phyloP scores from a whole-genome alignment of 106 monocot genomes.

The Dendrobium huoshanense region DNA sequence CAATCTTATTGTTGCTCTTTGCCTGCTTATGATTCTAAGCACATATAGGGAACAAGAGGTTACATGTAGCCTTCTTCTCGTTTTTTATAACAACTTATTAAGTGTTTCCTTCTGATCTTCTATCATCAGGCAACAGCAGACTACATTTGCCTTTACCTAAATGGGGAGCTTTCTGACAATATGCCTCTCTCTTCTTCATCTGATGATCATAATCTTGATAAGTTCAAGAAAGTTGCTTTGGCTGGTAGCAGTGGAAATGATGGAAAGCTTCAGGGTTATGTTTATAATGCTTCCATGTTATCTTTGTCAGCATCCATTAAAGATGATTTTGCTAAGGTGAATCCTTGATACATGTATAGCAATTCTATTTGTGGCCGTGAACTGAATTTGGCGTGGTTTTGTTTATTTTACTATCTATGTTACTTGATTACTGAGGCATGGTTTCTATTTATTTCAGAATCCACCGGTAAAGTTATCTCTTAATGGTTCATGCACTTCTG shows the following conservation, averaged over 20 bases:
- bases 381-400: not conserved
- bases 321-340: conserved; percentile 64
- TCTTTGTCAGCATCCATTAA: conserved; percentile 27
- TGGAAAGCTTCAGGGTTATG: conserved; percentile 50
- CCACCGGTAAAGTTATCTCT: conserved; percentile 67
- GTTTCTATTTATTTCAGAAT: conserved; percentile 38
- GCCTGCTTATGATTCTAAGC: not conserved
- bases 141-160: conserved; percentile 49
- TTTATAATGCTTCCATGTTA: conserved; percentile 43
- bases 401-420: conserved; percentile 1
- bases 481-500: conserved; percentile 51
- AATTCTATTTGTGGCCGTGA: not conserved
- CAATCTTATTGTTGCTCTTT: not conserved
- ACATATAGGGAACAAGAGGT: not conserved
- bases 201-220: conserved; percentile 12
- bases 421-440: not conserved
- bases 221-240: conserved; percentile 34
- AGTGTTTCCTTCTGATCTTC: conserved; percentile 5
- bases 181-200: conserved; percentile 25
- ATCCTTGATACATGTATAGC: conserved; percentile 1
- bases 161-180: conserved; percentile 51
- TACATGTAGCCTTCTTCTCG: not conserved
- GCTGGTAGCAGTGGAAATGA: conserved; percentile 44
- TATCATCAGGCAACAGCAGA: conserved; percentile 41
- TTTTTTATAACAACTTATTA: not conserved